These are phyloP conservation scores for Pisolithus tinctorius DNA, from an alignment of 768 basidiomycete genomes.

Conservation along the genomic window DNA sequence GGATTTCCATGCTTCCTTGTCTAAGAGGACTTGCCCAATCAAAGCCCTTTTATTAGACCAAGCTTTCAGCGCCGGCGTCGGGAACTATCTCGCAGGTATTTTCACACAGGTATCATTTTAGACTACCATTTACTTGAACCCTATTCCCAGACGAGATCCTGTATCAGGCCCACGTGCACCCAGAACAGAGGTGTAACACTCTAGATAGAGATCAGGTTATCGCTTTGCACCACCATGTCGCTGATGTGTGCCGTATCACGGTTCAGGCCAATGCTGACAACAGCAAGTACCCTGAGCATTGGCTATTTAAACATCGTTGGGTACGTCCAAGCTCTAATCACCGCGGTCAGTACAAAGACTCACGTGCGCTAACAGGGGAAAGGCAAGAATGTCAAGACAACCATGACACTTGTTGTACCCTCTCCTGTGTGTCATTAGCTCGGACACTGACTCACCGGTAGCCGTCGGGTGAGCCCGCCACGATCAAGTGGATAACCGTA, in stretches of 20 bases:
- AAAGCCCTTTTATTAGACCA: constrained; percentile 77
- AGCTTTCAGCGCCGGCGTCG: constrained; percentile 73
- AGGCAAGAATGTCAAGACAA: constrained; percentile 45
- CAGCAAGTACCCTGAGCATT: constrained; percentile 55
- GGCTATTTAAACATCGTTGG: constrained; percentile 69
- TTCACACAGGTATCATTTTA: neutral
- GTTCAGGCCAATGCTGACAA: constrained; percentile 69
- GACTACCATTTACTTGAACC: neutral
- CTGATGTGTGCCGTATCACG: constrained; percentile 51
- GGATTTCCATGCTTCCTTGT: constrained; percentile 42
- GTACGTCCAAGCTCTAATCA: constrained; percentile 25
- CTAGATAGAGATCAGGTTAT: constrained; percentile 44
- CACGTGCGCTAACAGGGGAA: constrained; percentile 37
- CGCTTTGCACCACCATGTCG: constrained; percentile 45
- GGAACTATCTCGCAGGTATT: constrained; percentile 77
- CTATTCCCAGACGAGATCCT: constrained; percentile 53
- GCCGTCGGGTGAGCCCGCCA: constrained; percentile 66
- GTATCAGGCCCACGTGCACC: constrained; percentile 69
- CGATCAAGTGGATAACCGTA: constrained; percentile 68
- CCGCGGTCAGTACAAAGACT: constrained; percentile 1
- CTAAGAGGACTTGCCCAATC: constrained; percentile 55
- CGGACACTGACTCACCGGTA: constrained; percentile 20
- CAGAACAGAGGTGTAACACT: constrained; percentile 56
- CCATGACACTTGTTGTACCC: constrained; percentile 40
- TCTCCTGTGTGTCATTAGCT: neutral